A percentile compares a stretch with the other conserved stretches of the same genome.
phyloP scores from a whole-genome alignment of 306 rosid species.

The Leucaena leucocephala region DNA sequence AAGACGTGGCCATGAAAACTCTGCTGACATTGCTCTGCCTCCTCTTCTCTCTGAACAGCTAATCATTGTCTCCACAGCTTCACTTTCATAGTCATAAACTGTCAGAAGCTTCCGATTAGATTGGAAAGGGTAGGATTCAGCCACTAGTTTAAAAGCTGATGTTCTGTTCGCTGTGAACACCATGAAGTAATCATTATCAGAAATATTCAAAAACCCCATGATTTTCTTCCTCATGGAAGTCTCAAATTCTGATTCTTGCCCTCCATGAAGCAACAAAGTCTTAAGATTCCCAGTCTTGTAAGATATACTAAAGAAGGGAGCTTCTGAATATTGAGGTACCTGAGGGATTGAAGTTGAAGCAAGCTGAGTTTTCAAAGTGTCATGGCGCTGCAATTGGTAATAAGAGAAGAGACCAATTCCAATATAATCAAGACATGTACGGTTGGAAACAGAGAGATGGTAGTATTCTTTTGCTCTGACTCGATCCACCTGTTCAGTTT shows the following conservation, averaged over 20 bases:
- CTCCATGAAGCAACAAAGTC: constrained; percentile 69
- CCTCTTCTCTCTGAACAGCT: neutral
- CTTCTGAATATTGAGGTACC: constrained; percentile 35
- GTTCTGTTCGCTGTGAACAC: constrained; percentile 93
- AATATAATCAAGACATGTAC: too few relatives aligned
- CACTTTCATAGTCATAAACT: constrained; percentile 82
- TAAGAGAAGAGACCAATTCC: too few relatives aligned
- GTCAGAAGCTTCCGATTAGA: constrained; percentile 64
- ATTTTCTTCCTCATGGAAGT: constrained; percentile 68
- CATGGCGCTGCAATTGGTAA: too few relatives aligned
- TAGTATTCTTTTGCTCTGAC: too few relatives aligned
- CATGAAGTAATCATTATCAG: constrained; percentile 74
- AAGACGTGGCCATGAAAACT: constrained; percentile 91
- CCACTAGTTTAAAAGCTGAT: constrained; percentile 79
- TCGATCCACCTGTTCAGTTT: too few relatives aligned
- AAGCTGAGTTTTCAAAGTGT: neutral
- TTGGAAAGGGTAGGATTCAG: constrained; percentile 76
- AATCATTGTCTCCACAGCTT: constrained; percentile 75
- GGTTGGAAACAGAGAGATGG: too few relatives aligned
- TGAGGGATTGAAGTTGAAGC: constrained; percentile 41
- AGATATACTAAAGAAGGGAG: constrained; percentile 75
- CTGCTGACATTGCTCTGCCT: constrained; percentile 44
- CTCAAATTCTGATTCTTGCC: constrained; percentile 69
- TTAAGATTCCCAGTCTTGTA: constrained; percentile 69
- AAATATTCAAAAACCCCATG: constrained; percentile 66